Evolutionary conservation across 306 rosid species (phyloP).

Genomic region (Dalbergia cultrata): DNA sequence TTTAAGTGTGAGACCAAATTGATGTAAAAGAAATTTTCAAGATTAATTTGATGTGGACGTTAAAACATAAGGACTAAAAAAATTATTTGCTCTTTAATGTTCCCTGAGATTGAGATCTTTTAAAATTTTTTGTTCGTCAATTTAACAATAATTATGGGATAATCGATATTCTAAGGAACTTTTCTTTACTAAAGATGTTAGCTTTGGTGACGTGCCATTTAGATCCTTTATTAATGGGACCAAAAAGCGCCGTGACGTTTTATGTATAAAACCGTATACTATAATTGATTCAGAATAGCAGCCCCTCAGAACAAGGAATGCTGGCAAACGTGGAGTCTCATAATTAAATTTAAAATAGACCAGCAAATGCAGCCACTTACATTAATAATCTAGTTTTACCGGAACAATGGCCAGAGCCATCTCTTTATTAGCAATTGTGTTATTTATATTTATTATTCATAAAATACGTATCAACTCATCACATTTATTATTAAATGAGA

Average conservation of each 20-base stretch:
- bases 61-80: too few relatives aligned
- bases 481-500: too few relatives aligned
- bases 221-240: not conserved
- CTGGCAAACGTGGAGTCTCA: not conserved
- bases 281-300: constrained; percentile 31
- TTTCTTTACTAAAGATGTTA: not conserved
- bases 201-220: not conserved
- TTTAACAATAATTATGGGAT: not conserved
- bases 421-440: not conserved
- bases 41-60: too few relatives aligned
- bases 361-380: not conserved
- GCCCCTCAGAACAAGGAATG: constrained; percentile 2
- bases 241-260: not conserved
- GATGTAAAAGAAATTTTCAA: too few relatives aligned
- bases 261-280: not conserved
- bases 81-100: too few relatives aligned
- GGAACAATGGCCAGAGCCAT: not conserved
- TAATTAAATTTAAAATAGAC: constrained; percentile 34
- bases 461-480: too few relatives aligned
- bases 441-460: too few relatives aligned
- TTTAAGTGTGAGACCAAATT: too few relatives aligned
- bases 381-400: not conserved
- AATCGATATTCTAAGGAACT: not conserved
- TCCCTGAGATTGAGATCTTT: not conserved
- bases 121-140: not conserved